A percentile compares a stretch with the other conserved stretches of the same genome.
These are phyloP conservation scores for Eleusine indica DNA, from an alignment of 176 grass and related monocot genomes.

Conservation along the genomic window DNA sequence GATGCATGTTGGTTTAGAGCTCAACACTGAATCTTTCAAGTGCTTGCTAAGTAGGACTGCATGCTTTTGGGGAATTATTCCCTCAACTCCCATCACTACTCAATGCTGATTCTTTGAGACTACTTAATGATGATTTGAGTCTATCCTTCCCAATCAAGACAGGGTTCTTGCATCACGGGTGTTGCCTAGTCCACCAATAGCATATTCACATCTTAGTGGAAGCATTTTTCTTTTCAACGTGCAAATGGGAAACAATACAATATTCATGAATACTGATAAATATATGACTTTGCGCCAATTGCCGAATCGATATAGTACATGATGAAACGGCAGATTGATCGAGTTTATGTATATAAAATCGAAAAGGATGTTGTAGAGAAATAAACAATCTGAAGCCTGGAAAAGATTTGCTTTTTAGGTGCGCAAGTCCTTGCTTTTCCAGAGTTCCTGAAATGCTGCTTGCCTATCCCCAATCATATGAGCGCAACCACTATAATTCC, in stretches of 20 bases:
- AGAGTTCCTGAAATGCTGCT: constrained; percentile 41
- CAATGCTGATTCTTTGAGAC: constrained; percentile 37
- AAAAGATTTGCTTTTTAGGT: constrained; percentile 36
- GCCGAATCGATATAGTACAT: constrained; percentile 25
- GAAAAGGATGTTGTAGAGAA: not conserved
- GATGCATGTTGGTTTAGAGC: constrained; percentile 48
- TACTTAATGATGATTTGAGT: constrained; percentile 16
- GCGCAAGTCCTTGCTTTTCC: constrained; percentile 33
- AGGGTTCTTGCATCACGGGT: constrained; percentile 31
- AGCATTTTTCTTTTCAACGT: constrained; percentile 19
- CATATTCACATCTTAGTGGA: constrained; percentile 29
- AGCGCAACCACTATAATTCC: constrained; percentile 8
- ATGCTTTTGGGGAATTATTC: constrained; percentile 49
- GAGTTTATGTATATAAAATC: constrained; percentile 7
- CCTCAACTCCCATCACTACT: constrained; percentile 30
- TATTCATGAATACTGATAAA: constrained; percentile 28
- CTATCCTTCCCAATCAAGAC: constrained; percentile 37
- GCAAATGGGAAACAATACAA: constrained; percentile 1
- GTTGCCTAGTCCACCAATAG: constrained; percentile 34
- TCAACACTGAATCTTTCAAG: constrained; percentile 60
- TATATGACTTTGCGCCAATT: not conserved
- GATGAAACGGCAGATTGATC: constrained; percentile 35
- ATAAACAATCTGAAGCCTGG: not conserved
- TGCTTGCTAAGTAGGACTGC: constrained; percentile 55
- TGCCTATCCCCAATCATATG: constrained; percentile 38